These are phyloP conservation scores for Phytophthora chlamydospora DNA, from an alignment of 352 stramenopile species.

Conservation along the genomic window DNA sequence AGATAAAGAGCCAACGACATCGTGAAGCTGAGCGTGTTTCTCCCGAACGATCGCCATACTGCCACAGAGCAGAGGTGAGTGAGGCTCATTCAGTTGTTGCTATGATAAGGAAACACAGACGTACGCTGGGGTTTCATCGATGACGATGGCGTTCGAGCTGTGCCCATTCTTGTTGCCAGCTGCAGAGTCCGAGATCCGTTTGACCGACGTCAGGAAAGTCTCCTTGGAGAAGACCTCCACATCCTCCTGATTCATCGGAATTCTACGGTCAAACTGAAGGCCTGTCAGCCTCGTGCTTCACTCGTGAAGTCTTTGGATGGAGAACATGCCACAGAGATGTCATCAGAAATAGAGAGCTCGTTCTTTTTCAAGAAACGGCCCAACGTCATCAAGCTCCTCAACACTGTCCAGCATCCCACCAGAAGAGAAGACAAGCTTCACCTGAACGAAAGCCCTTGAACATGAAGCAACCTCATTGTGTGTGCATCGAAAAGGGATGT, in stretches of 20 bases:
- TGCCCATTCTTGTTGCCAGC: constrained; percentile 15
- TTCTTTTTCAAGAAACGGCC: constrained; percentile 27
- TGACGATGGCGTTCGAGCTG: constrained; percentile 19
- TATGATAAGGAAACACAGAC: not conserved
- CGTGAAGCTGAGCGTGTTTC: constrained; percentile 79
- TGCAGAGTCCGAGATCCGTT: constrained; percentile 40
- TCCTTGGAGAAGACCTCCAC: constrained; percentile 80
- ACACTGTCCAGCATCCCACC: not conserved
- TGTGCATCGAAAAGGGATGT: not conserved
- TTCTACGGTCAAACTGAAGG: not conserved
- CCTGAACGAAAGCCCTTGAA: too few species aligned
- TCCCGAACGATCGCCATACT: constrained; percentile 85
- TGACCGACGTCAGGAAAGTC: constrained; percentile 79
- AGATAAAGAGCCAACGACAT: constrained; percentile 82
- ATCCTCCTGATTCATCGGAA: constrained; percentile 59
- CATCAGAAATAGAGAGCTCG: constrained; percentile 34
- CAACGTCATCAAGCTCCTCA: constrained; percentile 8
- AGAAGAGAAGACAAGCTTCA: too few species aligned
- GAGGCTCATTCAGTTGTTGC: not conserved
- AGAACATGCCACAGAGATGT: not conserved
- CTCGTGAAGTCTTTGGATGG: not conserved
- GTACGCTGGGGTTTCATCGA: constrained; percentile 60
- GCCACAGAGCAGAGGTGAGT: not conserved
- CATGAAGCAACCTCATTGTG: too few species aligned
- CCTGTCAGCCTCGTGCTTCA: too few species aligned